Evolutionary conservation across 805 yeast species (phyloP).

Genomic region (Pichia kluyveri): DNA sequence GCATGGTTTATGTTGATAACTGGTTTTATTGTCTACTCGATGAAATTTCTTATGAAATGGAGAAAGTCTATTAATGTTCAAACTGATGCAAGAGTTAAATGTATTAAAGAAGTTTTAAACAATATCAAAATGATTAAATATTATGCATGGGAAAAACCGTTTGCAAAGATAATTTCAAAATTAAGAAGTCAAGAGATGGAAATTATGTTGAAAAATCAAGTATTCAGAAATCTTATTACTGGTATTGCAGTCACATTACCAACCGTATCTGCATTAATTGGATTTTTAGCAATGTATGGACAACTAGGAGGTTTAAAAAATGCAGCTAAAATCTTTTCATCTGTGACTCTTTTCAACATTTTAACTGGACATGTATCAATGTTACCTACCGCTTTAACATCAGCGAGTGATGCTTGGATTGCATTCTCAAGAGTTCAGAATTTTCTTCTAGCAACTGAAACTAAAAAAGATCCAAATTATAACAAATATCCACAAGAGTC

Average conservation of each 20-base stretch:
- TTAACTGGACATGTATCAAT: constrained; percentile 55
- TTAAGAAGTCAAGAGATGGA: constrained; percentile 55
- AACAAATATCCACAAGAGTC: constrained; percentile 10
- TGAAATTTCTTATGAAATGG: constrained; percentile 44
- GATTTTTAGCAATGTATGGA: constrained; percentile 35
- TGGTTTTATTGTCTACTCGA: constrained; percentile 33
- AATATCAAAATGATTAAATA: constrained; percentile 76
- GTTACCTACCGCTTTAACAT: constrained; percentile 62
- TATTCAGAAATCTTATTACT: constrained; percentile 46
- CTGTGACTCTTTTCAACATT: constrained; percentile 57
- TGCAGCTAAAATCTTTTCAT: constrained; percentile 62
- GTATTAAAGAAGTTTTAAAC: constrained; percentile 69
- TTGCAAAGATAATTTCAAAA: constrained; percentile 41
- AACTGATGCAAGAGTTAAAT: constrained; percentile 71
- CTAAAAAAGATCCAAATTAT: constrained; percentile 21
- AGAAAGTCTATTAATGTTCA: constrained; percentile 50
- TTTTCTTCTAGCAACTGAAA: constrained; percentile 35
- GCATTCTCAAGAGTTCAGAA: constrained; percentile 52
- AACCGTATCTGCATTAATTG: constrained; percentile 58
- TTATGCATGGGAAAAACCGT: constrained; percentile 89
- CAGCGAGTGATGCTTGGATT: constrained; percentile 62
- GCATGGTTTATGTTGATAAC: constrained; percentile 47
- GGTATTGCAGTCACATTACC: constrained; percentile 65
- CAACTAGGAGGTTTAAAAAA: constrained; percentile 28
- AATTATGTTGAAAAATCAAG: constrained; percentile 53